Conservation (phyloP, 2,329 filamentous ascomycete species). For the Cadophora luteo-olivacea region DNA sequence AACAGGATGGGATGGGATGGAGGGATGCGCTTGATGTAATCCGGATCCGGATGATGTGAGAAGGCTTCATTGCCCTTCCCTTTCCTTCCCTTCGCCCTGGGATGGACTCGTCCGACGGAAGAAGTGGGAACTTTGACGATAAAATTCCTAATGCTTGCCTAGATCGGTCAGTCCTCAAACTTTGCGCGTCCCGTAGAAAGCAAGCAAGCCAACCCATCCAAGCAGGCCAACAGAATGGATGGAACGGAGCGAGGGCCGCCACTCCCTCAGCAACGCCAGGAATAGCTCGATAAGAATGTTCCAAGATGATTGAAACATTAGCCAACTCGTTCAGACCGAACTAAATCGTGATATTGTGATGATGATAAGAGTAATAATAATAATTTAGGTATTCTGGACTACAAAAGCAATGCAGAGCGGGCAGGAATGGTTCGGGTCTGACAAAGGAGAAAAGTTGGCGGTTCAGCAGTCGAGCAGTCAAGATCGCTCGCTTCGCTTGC, state of each 20-base stretch:
- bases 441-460: no score
- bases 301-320: background rate
- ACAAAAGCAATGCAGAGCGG: background rate
- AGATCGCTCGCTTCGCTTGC: conserved; percentile 11
- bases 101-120: background rate
- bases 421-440: no score
- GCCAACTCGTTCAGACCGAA: no score
- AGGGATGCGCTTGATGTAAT: background rate
- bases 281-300: background rate
- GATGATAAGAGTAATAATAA: no score
- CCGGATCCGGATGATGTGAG: conserved; percentile 4
- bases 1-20: background rate
- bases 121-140: conserved; percentile 13
- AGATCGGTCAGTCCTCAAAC: conserved; percentile 11
- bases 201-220: conserved; percentile 9
- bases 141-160: background rate
- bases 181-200: conserved; percentile 6
- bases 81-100: background rate
- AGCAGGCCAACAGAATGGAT: conserved; percentile 12
- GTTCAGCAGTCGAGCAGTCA: no score
- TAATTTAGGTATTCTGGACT: no score
- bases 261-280: background rate
- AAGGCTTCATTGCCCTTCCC: background rate
- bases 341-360: no score
- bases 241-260: conserved; percentile 7